phyloP scores from a whole-genome alignment of 768 basidiomycete genomes.

The Tricholoma saponaceum region DNA sequence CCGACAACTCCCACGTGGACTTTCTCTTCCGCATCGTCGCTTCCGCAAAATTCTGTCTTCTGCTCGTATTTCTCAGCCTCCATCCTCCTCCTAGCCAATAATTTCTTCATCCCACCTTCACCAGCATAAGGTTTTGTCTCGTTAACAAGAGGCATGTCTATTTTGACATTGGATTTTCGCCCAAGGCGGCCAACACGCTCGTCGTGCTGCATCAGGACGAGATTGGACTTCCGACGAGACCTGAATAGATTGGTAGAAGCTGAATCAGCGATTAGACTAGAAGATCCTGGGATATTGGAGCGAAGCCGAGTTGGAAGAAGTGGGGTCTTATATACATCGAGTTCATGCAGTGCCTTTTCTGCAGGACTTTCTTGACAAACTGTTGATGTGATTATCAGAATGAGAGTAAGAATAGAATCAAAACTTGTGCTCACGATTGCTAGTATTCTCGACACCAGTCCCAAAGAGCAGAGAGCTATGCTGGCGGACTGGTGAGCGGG shows the following conservation, averaged over 20 bases:
- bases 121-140: conserved; percentile 77
- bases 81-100: conserved; percentile 57
- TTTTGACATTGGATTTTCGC: conserved; percentile 31
- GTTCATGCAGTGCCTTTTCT: conserved; percentile 64
- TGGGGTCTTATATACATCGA: conserved; percentile 78
- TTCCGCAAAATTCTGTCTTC: conserved; percentile 18
- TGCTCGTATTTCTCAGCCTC: conserved; percentile 49
- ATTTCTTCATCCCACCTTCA: conserved; percentile 73
- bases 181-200: conserved; percentile 46
- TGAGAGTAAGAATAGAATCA: neutral
- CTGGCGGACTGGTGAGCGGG: conserved; percentile 47
- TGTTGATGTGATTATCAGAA: conserved; percentile 9
- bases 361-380: conserved; percentile 44
- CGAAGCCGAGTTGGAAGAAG: conserved; percentile 61
- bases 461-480: conserved; percentile 50
- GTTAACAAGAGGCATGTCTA: conserved; percentile 39
- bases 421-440: conserved; percentile 22
- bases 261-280: conserved; percentile 10
- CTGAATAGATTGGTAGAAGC: conserved; percentile 60
- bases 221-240: conserved; percentile 37
- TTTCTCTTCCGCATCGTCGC: neutral
- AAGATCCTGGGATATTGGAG: conserved; percentile 24
- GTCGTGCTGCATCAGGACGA: conserved; percentile 61
- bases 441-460: conserved; percentile 27
- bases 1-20: neutral